phyloP scores from a whole-genome alignment of 768 basidiomycete genomes.

The Xerocomus potaroensis region DNA sequence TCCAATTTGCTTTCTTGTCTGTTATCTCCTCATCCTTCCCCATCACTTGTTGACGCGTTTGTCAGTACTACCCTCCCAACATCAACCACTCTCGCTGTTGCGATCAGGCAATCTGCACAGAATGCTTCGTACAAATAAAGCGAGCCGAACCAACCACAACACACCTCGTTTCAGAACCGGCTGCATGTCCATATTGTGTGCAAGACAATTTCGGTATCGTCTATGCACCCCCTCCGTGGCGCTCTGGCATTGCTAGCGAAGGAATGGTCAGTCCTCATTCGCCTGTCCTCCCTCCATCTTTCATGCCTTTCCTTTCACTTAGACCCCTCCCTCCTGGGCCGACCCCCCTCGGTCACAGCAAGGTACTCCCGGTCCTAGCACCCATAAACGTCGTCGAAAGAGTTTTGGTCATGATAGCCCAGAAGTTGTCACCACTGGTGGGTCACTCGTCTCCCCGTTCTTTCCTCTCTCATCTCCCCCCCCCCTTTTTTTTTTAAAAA shows the following conservation, averaged over 20 bases:
- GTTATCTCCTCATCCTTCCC: constrained; percentile 31
- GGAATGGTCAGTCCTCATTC: constrained; percentile 48
- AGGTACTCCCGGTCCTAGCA: constrained; percentile 35
- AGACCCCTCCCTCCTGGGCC: constrained; percentile 46
- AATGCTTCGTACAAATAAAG: constrained; percentile 99
- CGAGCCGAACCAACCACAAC: constrained; percentile 92
- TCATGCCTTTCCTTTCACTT: constrained; percentile 1
- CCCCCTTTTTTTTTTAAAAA: too few species aligned
- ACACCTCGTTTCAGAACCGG: constrained; percentile 93
- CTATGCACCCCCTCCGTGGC: constrained; percentile 80
- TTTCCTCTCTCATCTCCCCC: constrained; percentile 8
- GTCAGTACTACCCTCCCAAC: constrained; percentile 93
- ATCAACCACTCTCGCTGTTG: constrained; percentile 98
- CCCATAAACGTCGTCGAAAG: constrained; percentile 77
- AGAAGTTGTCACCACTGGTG: constrained; percentile 90
- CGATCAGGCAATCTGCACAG: constrained; percentile 97
- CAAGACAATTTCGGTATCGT: constrained; percentile 96
- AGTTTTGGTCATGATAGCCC: constrained; percentile 82
- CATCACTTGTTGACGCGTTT: constrained; percentile 20
- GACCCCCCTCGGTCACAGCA: constrained; percentile 50
- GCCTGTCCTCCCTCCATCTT: not conserved
- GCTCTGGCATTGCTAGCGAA: constrained; percentile 73
- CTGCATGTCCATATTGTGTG: constrained; percentile 96
- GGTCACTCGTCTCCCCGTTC: constrained; percentile 19
- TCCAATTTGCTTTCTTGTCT: constrained; percentile 95